phyloP scores from a whole-genome alignment of 1,284 basidiomycete species.

The Leccinum fuscescens region DNA sequence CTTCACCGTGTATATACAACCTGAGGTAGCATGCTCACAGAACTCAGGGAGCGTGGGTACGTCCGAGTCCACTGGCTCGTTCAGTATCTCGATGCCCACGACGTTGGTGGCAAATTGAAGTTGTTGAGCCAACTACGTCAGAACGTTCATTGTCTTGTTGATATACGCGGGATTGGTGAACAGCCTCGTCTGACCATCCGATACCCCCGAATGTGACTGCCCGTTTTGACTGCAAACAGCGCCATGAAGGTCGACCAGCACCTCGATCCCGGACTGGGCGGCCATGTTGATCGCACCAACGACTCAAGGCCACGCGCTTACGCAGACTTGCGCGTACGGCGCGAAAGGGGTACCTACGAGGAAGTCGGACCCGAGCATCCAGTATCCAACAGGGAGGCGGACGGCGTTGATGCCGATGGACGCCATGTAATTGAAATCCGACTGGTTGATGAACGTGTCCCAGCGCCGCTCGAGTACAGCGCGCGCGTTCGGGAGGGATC shows the following conservation, averaged over 20 bases:
- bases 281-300: too few species aligned
- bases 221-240: conserved; percentile 34
- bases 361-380: conserved; percentile 51
- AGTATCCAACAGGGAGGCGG: conserved; percentile 50
- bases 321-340: too few species aligned
- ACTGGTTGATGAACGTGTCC: conserved; percentile 34
- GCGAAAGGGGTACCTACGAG: conserved; percentile 13
- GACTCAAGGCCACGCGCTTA: not conserved
- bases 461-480: too few species aligned
- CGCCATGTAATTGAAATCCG: conserved; percentile 61
- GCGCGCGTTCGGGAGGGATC: too few species aligned
- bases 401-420: conserved; percentile 54
- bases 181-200: conserved; percentile 56
- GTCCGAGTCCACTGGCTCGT: conserved; percentile 57
- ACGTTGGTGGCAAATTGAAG: conserved; percentile 68
- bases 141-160: conserved; percentile 57
- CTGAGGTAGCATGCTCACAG: conserved; percentile 37
- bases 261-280: too few species aligned
- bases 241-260: too few species aligned
- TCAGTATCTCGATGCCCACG: conserved; percentile 74
- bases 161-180: conserved; percentile 53
- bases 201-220: conserved; percentile 70
- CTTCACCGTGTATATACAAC: not conserved
- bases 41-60: conserved; percentile 48
- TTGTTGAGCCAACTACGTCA: conserved; percentile 56